Evolutionary conservation across 371 early-diverging fungal species (phyloP), one percentile per base, ranked within the genome.

Genomic region (Apophysomyces variabilis): DNA sequence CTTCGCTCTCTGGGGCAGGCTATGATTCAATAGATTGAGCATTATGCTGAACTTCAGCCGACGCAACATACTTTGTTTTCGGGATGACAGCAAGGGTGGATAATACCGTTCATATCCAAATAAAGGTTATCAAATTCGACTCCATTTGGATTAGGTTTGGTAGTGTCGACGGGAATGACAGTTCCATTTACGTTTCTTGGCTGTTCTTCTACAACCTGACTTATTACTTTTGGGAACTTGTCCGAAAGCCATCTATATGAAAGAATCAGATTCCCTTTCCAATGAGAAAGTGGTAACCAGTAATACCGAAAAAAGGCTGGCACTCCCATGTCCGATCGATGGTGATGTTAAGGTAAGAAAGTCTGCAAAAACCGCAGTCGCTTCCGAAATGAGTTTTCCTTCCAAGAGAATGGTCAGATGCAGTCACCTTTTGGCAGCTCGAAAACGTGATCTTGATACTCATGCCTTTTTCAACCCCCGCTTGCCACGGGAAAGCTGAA

Each of bases 41-140:
- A 57, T 41, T 14, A 46, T 16, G 9, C 11, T 21, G 9, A 18
- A 37, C 5, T 16, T 37, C 35, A 13, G 6, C 57, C 56, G 35
- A 7, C 26, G 7, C n/a, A 16, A 57, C 61, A 44, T 77, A 86
- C 93, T 77, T 95, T 93, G 69, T 91, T 89, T 70, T 96, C 95
- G 4, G 98, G 96, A 72, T 99, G 97, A 70, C 94, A 94, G 78
- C 99, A 99, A 39, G 95, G 96, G 78, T 99, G 99, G 76, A 99
- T 95, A 84, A 99, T 97, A 62, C 98, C 99, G 79, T 99, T 99
- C 95, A 99, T 97, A 75, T 99, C 99, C 65, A 99, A 80, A 78
- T 99, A 99, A 38, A 99, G 83, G 79, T 96, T 96, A 79, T 99
- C 99, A 68, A 90, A 90, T 73, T 97, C 97, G 16, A 87, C 83